Base-by-base conservation (phyloP, 148 eudicot genomes). In the Amaranthus palmeri region DNA sequence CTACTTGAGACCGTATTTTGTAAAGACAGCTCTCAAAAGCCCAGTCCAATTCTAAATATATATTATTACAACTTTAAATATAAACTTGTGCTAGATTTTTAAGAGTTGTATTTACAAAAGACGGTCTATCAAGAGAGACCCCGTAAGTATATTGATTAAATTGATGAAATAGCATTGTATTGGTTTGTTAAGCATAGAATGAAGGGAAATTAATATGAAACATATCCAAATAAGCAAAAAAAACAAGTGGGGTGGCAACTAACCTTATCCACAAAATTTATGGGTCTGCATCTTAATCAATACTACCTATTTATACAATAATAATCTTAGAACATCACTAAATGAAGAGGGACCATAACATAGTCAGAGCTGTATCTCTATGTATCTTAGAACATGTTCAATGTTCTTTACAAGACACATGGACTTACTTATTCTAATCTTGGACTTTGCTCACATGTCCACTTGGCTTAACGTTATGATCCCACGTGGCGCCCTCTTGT, bases 211-310 rank as follows among this genome's bases (percentile, higher is more conserved):
- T 25, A 25, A 25, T 72, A 36, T 72, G 67, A 11, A 36, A 41
- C n/a, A 55, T 70, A 63, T 70, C 74, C 63, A 75, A 65, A 77
- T 70, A 47, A 70, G 58, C 42, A 7, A 17, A 13, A 58, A 7
- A 54, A 64, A 52, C 62, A 69, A 70, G 63, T 62, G 60, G 75
- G 47, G 74, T 58, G 44, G 50, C 61, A 54, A 72, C 72, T 52
- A 72, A 52, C 67, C 80, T 77, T 77, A 77, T 77, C 80, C 80
- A 59, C 55, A 50, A 53, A 65, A 49, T 45, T 71, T 41, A 77
- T 72, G 72, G 76, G 67, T 56, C 52, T 58, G 69, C 44, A 68
- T 65, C 67, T 74, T 74, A 45, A 75, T 68, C 49, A 59, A 59
- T 68, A 11, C 42, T 10, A 61, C 10, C 61, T 5, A 5, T 41